Evolutionary conservation across 225 moss, liverwort and hornwort genomes (phyloP).

Genomic region (Rhytidiadelphus loreus): DNA sequence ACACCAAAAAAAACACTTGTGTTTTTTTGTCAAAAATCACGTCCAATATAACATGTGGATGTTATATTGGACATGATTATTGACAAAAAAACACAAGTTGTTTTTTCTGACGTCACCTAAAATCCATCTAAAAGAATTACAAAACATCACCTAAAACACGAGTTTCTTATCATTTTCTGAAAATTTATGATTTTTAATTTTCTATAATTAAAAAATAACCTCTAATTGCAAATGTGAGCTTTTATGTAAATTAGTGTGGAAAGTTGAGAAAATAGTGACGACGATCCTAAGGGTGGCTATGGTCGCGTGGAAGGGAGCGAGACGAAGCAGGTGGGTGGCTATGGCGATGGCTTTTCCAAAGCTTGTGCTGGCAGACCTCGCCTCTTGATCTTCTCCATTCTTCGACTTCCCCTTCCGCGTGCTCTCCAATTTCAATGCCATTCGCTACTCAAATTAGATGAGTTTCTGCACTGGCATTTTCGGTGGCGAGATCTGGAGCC

Average conservation of each 20-base stretch:
- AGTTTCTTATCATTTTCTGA: not conserved
- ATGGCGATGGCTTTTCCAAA: not conserved
- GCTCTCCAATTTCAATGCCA: not conserved
- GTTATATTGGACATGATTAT: no score
- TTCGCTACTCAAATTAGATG: not conserved
- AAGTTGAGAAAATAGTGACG: not conserved
- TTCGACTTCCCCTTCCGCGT: not conserved
- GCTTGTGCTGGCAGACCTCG: not conserved
- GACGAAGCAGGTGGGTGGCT: not conserved
- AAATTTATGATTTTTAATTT: not conserved
- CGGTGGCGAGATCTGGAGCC: not conserved
- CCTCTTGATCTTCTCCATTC: not conserved
- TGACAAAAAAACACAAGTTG: no score
- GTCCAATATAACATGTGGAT: no score
- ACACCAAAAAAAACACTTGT: no score
- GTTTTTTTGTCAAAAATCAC: no score
- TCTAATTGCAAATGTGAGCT: not conserved
- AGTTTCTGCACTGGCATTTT: not conserved
- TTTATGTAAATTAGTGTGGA: not conserved
- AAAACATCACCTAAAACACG: no score
- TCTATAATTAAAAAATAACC: not conserved
- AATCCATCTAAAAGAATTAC: no score
- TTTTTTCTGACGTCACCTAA: no score
- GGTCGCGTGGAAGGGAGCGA: not conserved
- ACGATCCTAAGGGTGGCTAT: not conserved